These are phyloP conservation scores for Chlamydomonas urium DNA, from an alignment of 139 green algal genomes.

Conservation along the genomic window DNA sequence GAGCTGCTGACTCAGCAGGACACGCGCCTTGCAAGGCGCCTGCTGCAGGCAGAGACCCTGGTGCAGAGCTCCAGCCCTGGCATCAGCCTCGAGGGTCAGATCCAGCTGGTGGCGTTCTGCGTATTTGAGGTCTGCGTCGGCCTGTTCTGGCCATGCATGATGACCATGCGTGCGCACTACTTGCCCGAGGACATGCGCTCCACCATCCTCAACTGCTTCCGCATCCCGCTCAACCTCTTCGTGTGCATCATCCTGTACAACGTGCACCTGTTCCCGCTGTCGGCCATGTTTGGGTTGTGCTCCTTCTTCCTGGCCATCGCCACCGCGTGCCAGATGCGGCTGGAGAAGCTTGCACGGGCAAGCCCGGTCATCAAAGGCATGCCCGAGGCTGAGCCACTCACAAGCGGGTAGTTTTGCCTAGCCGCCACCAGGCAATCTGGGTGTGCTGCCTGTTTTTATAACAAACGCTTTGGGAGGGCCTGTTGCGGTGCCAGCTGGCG, in stretches of 20 bases:
- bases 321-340: conserved; percentile 9
- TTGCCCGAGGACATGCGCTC: conserved; percentile 90
- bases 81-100: conserved; percentile 4
- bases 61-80: neutral
- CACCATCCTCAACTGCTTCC: conserved; percentile 99
- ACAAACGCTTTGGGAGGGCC: too few relatives aligned
- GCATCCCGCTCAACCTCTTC: conserved; percentile 95
- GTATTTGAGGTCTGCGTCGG: conserved; percentile 87
- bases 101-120: conserved; percentile 80
- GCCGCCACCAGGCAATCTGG: too few relatives aligned
- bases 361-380: conserved; percentile 16
- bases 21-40: too few relatives aligned
- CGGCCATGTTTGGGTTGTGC: conserved; percentile 43
- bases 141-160: conserved; percentile 97
- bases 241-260: conserved; percentile 85
- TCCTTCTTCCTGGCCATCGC: conserved; percentile 29
- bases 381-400: conserved; percentile 3
- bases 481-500: too few relatives aligned
- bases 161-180: conserved; percentile 87
- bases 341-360: conserved; percentile 12
- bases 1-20: too few relatives aligned
- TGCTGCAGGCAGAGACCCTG: too few relatives aligned
- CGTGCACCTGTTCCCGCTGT: conserved; percentile 46
- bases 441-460: too few relatives aligned
- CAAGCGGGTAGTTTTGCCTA: too few relatives aligned